Conservation (phyloP, 805 yeast genomes). For the Cephaloascus fragrans region DNA sequence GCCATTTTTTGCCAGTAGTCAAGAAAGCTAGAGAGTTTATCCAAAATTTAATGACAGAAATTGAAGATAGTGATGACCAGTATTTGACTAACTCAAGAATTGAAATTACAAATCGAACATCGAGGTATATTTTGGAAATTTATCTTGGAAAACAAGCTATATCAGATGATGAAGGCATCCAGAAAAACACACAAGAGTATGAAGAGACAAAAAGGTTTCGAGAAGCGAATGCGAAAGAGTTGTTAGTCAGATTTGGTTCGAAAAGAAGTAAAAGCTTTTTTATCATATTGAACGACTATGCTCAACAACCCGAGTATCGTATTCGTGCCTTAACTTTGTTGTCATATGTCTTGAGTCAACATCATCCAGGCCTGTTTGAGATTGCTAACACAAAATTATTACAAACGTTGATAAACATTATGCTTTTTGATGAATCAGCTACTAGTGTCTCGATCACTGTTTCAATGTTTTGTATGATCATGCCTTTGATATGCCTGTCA, state of each 20-base stretch:
- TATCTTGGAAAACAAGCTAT: conserved; percentile 15
- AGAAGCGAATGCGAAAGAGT: conserved; percentile 27
- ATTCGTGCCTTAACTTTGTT: conserved; percentile 27
- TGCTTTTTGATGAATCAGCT: conserved; percentile 30
- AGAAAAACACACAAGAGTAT: conserved; percentile 18
- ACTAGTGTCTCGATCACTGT: conserved; percentile 25
- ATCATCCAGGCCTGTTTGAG: conserved; percentile 14
- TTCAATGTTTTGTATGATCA: conserved; percentile 18
- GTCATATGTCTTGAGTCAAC: conserved; percentile 19
- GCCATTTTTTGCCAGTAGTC: conserved; percentile 30
- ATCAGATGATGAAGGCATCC: conserved; percentile 7
- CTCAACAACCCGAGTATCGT: conserved; percentile 22
- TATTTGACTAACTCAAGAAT: conserved; percentile 10
- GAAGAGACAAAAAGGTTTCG: conserved; percentile 43
- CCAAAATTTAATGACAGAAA: conserved; percentile 9
- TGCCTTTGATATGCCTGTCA: conserved; percentile 33
- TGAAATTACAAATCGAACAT: conserved; percentile 11
- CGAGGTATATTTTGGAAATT: conserved; percentile 15
- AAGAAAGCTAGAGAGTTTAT: conserved; percentile 18
- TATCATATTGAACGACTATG: conserved; percentile 20
- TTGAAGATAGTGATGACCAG: conserved; percentile 11
- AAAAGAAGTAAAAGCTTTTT: conserved; percentile 25
- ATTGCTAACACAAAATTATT: conserved; percentile 26
- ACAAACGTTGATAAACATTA: conserved; percentile 22
- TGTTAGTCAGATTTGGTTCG: conserved; percentile 34